A percentile compares a stretch with the other conserved stretches of the same genome.
Evolutionary conservation across 169 alveolate genomes (phyloP).

Genomic region (Cryptosporidium felis): DNA sequence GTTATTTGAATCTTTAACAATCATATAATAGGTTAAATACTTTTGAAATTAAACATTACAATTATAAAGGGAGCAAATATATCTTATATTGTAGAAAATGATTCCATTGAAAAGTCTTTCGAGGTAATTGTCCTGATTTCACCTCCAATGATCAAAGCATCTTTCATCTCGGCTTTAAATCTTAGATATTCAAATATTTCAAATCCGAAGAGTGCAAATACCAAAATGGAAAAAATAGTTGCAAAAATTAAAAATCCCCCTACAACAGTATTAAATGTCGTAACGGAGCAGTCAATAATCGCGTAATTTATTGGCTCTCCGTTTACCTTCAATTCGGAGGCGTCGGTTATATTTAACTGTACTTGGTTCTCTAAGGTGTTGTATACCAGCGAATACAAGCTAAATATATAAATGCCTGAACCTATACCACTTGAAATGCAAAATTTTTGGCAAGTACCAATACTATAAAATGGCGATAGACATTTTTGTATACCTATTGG

Average conservation of each 20-base stretch:
- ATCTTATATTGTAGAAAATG: not conserved
- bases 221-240: constrained; percentile 2
- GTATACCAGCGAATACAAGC: constrained; percentile 22
- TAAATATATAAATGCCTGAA: constrained; percentile 3
- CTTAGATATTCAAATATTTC: constrained; percentile 44
- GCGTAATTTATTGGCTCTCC: constrained; percentile 22
- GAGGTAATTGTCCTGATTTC: constrained; percentile 52
- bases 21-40: no score
- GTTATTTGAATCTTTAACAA: no score
- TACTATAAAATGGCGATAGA: constrained; percentile 32
- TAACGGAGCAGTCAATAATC: constrained; percentile 7
- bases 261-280: constrained; percentile 24
- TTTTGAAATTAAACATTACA: no score
- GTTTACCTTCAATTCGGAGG: not conserved
- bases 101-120: constrained; percentile 32
- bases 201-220: constrained; percentile 33
- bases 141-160: constrained; percentile 64
- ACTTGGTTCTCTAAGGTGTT: not conserved
- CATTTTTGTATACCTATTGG: constrained; percentile 39
- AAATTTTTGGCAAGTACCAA: constrained; percentile 36
- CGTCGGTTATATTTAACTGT: constrained; percentile 16
- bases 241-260: constrained; percentile 42
- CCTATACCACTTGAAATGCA: not conserved
- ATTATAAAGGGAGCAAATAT: no score
- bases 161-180: constrained; percentile 64